Percentiles rank a stretch among this genome's conserved stretches.
Conservation (phyloP, 2,329 filamentous ascomycete genomes). For the Lecanoromycetidae sp. region DNA sequence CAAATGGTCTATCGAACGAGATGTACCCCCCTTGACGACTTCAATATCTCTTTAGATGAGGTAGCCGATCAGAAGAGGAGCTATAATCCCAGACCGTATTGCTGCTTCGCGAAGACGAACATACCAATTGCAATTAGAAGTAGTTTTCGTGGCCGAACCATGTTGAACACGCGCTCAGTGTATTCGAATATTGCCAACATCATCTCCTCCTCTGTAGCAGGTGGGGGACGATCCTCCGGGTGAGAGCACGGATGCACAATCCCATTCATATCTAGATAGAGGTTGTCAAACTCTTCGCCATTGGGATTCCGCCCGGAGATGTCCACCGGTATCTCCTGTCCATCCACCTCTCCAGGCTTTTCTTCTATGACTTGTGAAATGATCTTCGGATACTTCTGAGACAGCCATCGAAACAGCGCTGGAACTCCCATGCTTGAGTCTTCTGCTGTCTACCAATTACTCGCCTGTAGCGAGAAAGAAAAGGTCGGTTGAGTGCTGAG, state of each 20-base stretch:
- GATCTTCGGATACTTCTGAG: conserved; percentile 95
- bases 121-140: conserved; percentile 93
- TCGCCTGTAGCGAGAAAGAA: no score
- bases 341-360: conserved; percentile 68
- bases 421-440: conserved; percentile 15
- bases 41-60: conserved; percentile 22
- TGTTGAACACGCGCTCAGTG: conserved; percentile 96
- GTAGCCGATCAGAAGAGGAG: conserved; percentile 23
- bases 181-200: conserved; percentile 98
- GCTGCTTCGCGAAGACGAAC: conserved; percentile 23
- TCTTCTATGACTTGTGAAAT: conserved; percentile 86
- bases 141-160: conserved; percentile 91
- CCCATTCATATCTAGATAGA: conserved; percentile 98
- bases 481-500: no score
- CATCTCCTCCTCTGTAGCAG: conserved; percentile 95
- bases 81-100: conserved; percentile 8
- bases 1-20: conserved; percentile 9
- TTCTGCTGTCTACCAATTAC: not conserved
- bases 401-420: conserved; percentile 91
- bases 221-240: conserved; percentile 82
- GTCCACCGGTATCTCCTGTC: conserved; percentile 72
- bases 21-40: conserved; percentile 25
- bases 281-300: conserved; percentile 92
- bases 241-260: conserved; percentile 98
- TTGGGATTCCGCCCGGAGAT: conserved; percentile 80